Evolutionary conservation across 768 basidiomycete genomes (phyloP).

Genomic region (Tylopilus plumbeoviolaceoides): DNA sequence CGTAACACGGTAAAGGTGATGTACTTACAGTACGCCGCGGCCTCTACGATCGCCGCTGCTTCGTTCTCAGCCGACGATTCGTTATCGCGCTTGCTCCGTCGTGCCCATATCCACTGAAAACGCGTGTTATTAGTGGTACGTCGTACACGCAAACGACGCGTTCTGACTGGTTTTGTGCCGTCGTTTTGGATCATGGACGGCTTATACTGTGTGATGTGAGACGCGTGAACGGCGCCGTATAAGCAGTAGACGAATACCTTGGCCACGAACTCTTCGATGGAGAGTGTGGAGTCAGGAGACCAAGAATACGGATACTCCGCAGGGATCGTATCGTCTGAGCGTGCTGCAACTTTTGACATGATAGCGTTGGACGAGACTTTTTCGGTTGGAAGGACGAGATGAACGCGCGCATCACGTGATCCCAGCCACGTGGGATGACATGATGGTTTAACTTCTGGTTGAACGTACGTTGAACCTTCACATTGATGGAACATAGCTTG

Average conservation of each 20-base stretch:
- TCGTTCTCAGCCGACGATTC: constrained; percentile 6
- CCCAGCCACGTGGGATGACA: not conserved
- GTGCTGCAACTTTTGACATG: constrained; percentile 10
- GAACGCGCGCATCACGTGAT: not conserved
- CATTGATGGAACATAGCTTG: not conserved
- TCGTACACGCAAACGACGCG: not conserved
- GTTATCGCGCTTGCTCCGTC: constrained; percentile 10
- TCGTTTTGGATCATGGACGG: constrained; percentile 79
- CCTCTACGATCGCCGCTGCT: constrained; percentile 43
- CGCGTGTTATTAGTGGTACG: constrained; percentile 1
- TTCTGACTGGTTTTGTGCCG: constrained; percentile 65
- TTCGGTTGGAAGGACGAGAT: not conserved
- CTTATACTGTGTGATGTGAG: constrained; percentile 45
- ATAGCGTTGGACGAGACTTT: not conserved
- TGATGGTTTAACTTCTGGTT: no score
- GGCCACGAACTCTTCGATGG: constrained; percentile 50
- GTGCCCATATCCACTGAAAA: constrained; percentile 66
- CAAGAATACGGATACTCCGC: constrained; percentile 49
- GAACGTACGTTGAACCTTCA: no score
- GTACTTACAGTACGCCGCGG: constrained; percentile 39
- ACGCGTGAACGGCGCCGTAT: not conserved
- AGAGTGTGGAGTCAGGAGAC: constrained; percentile 37
- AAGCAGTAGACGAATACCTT: constrained; percentile 38
- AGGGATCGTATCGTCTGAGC: constrained; percentile 40
- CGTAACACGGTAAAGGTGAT: not conserved